Percentiles rank a stretch among this genome's conserved stretches.
These are phyloP conservation scores for Fusarium sp. DNA, from an alignment of 2,329 filamentous ascomycete species.

Conservation along the genomic window DNA sequence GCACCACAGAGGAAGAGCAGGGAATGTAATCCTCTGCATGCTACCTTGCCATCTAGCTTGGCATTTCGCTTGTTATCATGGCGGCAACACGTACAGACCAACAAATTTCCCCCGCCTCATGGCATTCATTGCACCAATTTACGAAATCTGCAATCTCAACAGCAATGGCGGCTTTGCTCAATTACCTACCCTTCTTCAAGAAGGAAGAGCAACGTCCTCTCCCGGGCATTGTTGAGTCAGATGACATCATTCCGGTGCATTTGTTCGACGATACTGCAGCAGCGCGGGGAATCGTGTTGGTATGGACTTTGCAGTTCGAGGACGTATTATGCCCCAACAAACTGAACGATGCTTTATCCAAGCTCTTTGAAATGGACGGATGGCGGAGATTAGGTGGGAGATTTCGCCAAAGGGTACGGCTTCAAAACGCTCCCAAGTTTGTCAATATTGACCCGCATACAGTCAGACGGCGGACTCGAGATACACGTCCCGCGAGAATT, in stretches of 20 bases:
- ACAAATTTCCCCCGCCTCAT: background rate
- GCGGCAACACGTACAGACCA: background rate
- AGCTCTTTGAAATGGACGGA: background rate
- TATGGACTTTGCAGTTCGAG: constrained; percentile 22
- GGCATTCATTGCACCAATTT: background rate
- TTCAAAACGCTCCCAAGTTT: rapidly evolving
- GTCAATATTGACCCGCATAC: background rate
- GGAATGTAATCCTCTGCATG: background rate
- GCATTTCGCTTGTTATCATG: background rate
- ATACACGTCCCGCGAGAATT: constrained; percentile 4
- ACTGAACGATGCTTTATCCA: background rate
- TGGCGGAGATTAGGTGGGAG: constrained; percentile 20
- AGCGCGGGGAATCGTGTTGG: constrained; percentile 6
- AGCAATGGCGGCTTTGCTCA: background rate
- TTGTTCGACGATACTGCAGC: constrained; percentile 16
- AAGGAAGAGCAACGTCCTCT: background rate
- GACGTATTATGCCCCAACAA: constrained; percentile 9
- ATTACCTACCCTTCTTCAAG: constrained; percentile 5
- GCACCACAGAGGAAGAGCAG: background rate
- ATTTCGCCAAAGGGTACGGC: constrained; percentile 7
- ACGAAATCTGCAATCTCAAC: background rate
- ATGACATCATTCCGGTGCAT: constrained; percentile 22
- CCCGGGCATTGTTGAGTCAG: background rate
- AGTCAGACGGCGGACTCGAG: constrained; percentile 7
- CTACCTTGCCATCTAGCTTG: background rate